These are phyloP conservation scores for Fusarium sterilihyphosum DNA, from an alignment of 2,329 filamentous ascomycete species.

Conservation along the genomic window DNA sequence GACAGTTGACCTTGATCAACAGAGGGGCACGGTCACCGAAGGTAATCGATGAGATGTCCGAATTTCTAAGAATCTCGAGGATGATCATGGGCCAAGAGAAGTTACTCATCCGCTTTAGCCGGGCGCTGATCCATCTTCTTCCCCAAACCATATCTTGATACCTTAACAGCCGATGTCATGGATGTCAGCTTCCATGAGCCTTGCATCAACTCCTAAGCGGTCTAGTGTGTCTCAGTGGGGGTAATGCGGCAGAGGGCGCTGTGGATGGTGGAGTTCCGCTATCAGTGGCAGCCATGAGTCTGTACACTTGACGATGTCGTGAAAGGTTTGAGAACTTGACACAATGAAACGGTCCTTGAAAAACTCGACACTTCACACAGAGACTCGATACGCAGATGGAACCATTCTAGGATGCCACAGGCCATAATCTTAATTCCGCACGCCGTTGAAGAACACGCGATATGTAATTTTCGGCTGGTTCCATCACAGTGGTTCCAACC, in stretches of 20 bases:
- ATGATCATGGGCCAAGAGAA: background rate
- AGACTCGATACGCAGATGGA: background rate
- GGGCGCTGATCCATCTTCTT: conserved; percentile 5
- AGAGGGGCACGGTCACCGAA: background rate
- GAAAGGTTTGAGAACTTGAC: background rate
- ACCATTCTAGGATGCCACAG: background rate
- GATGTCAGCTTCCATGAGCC: conserved; percentile 10
- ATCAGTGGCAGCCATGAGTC: background rate
- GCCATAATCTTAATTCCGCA: background rate
- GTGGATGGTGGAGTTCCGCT: background rate
- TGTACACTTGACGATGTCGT: background rate
- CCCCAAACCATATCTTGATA: conserved; percentile 1
- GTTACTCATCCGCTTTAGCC: background rate
- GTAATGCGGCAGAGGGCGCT: background rate
- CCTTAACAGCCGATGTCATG: background rate
- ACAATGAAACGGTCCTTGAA: background rate
- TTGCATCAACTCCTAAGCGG: conserved; percentile 23
- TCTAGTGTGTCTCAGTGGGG: conserved; percentile 27
- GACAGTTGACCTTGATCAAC: conserved; percentile 20
- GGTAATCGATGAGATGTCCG: background rate
- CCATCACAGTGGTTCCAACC: background rate
- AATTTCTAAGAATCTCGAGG: background rate
- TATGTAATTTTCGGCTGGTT: background rate
- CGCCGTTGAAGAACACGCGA: background rate
- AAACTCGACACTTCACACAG: background rate